These are phyloP conservation scores for Ceratorhiza oryzae-sativae DNA, from an alignment of 1,284 basidiomycete genomes.

Conservation along the genomic window DNA sequence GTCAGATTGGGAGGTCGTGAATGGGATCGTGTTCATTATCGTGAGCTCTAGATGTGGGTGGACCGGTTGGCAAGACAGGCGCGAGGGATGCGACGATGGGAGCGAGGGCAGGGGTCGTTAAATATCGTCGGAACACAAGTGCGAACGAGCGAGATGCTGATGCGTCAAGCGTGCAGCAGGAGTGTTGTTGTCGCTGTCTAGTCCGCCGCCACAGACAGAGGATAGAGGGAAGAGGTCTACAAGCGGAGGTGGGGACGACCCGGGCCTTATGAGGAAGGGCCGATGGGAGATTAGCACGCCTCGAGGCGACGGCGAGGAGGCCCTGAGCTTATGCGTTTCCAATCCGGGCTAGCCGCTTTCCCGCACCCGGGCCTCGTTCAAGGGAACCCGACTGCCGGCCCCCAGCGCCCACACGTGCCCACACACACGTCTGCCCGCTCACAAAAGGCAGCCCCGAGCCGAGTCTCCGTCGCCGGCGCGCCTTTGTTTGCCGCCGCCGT, in stretches of 20 bases:
- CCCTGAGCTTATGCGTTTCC: conserved; percentile 11
- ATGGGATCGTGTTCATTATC: conserved; percentile 35
- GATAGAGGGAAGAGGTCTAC: conserved; percentile 33
- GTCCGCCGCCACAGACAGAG: conserved; percentile 33
- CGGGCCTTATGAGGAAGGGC: not conserved
- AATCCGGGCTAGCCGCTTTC: conserved; percentile 7
- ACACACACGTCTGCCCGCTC: not conserved
- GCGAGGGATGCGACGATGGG: not conserved
- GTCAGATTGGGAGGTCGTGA: conserved; percentile 26
- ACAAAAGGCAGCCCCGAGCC: not conserved
- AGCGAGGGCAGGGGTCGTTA: not conserved
- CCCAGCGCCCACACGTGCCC: not conserved
- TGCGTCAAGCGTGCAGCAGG: conserved; percentile 19
- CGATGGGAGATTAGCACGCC: conserved; percentile 11
- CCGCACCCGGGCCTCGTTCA: conserved; percentile 16
- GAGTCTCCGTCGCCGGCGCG: not conserved
- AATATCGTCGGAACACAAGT: conserved; percentile 13
- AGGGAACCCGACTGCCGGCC: not conserved
- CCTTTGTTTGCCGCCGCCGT: conserved; percentile 4
- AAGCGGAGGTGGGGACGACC: not conserved
- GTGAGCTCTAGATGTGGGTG: conserved; percentile 18
- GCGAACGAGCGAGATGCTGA: conserved; percentile 6
- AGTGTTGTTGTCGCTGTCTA: conserved; percentile 6
- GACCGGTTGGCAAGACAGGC: conserved; percentile 7
- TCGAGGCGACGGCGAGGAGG: conserved; percentile 21